phyloP scores from a whole-genome alignment of 169 alveolate genomes.

The Plasmodium yoelii region DNA sequence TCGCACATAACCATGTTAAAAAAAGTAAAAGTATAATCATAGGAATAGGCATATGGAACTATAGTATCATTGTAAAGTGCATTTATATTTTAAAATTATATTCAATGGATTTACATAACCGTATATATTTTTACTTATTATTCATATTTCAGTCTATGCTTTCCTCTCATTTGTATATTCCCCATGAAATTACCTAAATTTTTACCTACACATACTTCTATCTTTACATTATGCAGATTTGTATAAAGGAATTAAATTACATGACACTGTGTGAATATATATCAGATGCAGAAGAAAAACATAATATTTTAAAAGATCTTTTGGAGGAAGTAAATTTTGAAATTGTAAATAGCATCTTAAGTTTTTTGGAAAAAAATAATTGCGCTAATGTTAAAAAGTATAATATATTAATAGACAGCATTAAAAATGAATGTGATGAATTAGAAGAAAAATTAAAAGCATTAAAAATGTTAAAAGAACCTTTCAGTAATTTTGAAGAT shows the following conservation, averaged over 20 bases:
- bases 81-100: too few relatives aligned
- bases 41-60: too few relatives aligned
- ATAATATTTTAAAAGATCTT: constrained; percentile 54
- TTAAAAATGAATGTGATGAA: constrained; percentile 50
- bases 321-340: constrained; percentile 60
- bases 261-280: constrained; percentile 67
- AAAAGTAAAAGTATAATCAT: too few relatives aligned
- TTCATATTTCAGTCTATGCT: too few relatives aligned
- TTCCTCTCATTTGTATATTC: too few relatives aligned
- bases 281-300: constrained; percentile 58
- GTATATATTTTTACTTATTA: too few relatives aligned
- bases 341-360: constrained; percentile 17
- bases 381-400: constrained; percentile 56
- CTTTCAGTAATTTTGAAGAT: constrained; percentile 45
- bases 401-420: constrained; percentile 14
- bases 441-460: constrained; percentile 70
- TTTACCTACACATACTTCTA: constrained; percentile 1
- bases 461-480: constrained; percentile 56
- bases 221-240: constrained; percentile 23
- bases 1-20: too few relatives aligned
- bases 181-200: neutral
- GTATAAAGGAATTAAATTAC: constrained; percentile 37
- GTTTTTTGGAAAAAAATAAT: constrained; percentile 36
- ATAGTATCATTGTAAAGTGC: too few relatives aligned
- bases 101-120: too few relatives aligned